phyloP scores from a whole-genome alignment of 2,329 filamentous ascomycete genomes.

The Colletotrichum sp. region DNA sequence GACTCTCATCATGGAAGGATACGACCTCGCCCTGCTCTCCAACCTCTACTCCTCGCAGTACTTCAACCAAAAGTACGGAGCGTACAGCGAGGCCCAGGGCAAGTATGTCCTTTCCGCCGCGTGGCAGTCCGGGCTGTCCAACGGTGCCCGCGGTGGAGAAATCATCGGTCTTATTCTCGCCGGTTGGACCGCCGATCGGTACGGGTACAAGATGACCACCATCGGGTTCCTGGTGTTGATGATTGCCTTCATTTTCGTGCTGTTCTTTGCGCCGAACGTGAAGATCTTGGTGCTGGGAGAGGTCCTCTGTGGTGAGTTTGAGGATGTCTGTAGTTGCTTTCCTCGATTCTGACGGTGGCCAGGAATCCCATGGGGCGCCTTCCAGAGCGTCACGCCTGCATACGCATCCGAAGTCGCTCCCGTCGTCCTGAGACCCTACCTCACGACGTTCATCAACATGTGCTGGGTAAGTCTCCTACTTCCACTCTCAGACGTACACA shows the following conservation, averaged over 20 bases:
- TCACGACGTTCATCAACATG: slow-evolving; percentile 62
- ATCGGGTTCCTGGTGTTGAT: slow-evolving; percentile 49
- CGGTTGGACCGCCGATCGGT: slow-evolving; percentile 56
- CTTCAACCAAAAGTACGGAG: slow-evolving; percentile 53
- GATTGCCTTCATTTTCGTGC: slow-evolving; percentile 56
- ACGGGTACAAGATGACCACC: slow-evolving; percentile 55
- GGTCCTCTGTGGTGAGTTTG: slow-evolving; percentile 42
- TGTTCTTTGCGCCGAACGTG: slow-evolving; percentile 57
- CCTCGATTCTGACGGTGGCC: slow-evolving; percentile 13
- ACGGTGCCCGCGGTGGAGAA: slow-evolving; percentile 57
- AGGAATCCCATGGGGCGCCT: slow-evolving; percentile 59
- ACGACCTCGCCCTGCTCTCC: slow-evolving; percentile 55
- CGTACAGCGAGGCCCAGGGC: slow-evolving; percentile 32
- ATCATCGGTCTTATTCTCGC: slow-evolving; percentile 60
- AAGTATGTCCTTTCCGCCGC: slow-evolving; percentile 55
- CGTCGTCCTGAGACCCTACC: slow-evolving; percentile 53
- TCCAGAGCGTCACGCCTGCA: slow-evolving; percentile 56
- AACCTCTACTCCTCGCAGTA: slow-evolving; percentile 53
- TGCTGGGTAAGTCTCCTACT: slow-evolving; percentile 46
- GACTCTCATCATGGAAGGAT: slow-evolving; percentile 56
- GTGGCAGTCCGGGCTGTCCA: slow-evolving; percentile 63
- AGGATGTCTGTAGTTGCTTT: not conserved
- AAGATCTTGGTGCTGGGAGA: slow-evolving; percentile 53
- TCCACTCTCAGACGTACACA: too few species aligned
- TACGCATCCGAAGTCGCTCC: slow-evolving; percentile 60